These are phyloP conservation scores for Apiotrichum porosum DNA, from an alignment of 1,284 basidiomycete genomes.

Conservation along the genomic window DNA sequence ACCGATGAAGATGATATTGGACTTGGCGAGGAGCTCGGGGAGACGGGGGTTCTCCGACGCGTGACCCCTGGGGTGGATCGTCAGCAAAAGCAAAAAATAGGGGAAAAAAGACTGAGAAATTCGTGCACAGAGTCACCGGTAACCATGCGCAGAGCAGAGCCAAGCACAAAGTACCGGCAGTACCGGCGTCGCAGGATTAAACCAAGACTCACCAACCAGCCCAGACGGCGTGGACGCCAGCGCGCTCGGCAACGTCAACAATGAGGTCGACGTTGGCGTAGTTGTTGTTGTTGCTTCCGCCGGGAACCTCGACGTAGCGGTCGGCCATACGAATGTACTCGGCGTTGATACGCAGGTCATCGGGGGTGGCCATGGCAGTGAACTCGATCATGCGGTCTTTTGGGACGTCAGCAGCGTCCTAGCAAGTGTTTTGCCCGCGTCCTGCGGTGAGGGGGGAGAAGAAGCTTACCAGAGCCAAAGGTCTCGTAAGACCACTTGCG, in stretches of 20 bases:
- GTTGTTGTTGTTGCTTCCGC: conserved; percentile 99
- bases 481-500: conserved; percentile 99
- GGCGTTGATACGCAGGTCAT: conserved; percentile 92
- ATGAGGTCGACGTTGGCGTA: conserved; percentile 99
- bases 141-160: background rate
- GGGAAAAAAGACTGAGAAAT: conserved; percentile 3
- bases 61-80: conserved; percentile 61
- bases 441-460: too few species aligned
- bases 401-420: too few species aligned
- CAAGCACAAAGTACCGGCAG: too few species aligned
- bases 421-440: too few species aligned
- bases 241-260: conserved; percentile 94
- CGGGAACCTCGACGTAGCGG: conserved; percentile 97
- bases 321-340: conserved; percentile 99
- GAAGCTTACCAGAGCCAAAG: conserved; percentile 92
- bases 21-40: conserved; percentile 88
- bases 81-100: background rate
- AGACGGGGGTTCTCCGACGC: conserved; percentile 98
- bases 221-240: conserved; percentile 98
- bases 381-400: conserved; percentile 85
- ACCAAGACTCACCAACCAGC: conserved; percentile 79
- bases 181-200: too few species aligned
- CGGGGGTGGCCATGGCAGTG: conserved; percentile 99
- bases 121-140: background rate
- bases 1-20: conserved; percentile 98